These are phyloP conservation scores for Macrocybe gigantea DNA, from an alignment of 768 basidiomycete species.

Conservation along the genomic window DNA sequence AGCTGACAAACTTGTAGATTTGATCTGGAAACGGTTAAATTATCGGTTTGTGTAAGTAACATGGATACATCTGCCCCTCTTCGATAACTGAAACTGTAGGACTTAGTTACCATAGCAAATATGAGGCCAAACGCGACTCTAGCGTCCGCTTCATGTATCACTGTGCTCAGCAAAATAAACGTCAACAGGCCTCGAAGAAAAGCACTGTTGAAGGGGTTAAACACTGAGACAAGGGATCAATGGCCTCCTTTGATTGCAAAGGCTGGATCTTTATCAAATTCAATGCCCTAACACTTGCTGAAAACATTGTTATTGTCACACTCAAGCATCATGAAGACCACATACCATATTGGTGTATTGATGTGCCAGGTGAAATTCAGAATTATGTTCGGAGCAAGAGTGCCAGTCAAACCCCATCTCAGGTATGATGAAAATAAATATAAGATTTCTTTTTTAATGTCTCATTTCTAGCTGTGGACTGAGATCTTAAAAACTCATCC, in stretches of 20 bases:
- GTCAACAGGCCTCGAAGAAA: too few species aligned
- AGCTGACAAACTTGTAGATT: background rate
- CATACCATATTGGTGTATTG: background rate
- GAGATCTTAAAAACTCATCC: background rate
- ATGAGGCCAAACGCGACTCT: too few species aligned
- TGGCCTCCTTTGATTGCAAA: too few species aligned
- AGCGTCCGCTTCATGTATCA: too few species aligned
- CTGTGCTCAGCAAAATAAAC: too few species aligned
- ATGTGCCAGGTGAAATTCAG: background rate
- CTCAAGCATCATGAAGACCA: background rate
- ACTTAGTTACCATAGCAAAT: too few species aligned
- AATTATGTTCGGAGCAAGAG: background rate
- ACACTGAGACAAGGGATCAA: background rate
- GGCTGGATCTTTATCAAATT: background rate
- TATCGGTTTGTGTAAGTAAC: background rate
- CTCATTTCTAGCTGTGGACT: background rate
- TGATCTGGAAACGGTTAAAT: constrained; percentile 1
- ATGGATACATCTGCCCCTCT: background rate
- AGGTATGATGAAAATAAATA: background rate
- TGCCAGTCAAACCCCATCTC: background rate
- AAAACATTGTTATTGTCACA: background rate
- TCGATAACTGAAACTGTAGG: too few species aligned
- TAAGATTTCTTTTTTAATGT: background rate
- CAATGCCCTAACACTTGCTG: background rate
- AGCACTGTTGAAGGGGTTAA: too few species aligned